These are phyloP conservation scores for Colletotrichum chrysophilum DNA, from an alignment of 2,329 filamentous ascomycete species.

Conservation along the genomic window DNA sequence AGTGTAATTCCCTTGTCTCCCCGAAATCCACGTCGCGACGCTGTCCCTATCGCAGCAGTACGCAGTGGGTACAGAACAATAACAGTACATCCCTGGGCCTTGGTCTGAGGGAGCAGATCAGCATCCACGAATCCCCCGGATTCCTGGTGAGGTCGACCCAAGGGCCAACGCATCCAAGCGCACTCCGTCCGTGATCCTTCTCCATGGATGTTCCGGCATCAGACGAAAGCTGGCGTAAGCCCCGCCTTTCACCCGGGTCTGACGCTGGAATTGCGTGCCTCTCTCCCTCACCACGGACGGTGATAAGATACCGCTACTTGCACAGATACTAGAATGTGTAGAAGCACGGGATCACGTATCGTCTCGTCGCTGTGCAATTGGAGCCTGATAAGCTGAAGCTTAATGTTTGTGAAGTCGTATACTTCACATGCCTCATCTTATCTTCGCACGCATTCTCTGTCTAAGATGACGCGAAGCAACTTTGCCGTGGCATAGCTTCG, in stretches of 20 bases:
- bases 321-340: neutral
- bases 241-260: neutral
- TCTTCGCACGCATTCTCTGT: neutral
- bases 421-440: neutral
- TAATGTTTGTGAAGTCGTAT: neutral
- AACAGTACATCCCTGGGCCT: neutral
- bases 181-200: neutral
- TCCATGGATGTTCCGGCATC: neutral
- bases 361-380: neutral
- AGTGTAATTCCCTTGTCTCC: neutral
- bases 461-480: neutral
- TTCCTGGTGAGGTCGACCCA: neutral
- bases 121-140: neutral
- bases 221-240: neutral
- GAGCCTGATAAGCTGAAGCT: neutral
- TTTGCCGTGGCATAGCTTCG: neutral
- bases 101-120: neutral
- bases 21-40: neutral
- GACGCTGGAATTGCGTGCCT: neutral
- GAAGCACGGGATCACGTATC: neutral
- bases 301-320: neutral
- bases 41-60: neutral
- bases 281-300: neutral
- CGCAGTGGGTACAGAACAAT: neutral
- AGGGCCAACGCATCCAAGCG: neutral